Evolutionary conservation across 2,329 filamentous ascomycete genomes (phyloP).

Genomic region (Arthrinium puccinioides): DNA sequence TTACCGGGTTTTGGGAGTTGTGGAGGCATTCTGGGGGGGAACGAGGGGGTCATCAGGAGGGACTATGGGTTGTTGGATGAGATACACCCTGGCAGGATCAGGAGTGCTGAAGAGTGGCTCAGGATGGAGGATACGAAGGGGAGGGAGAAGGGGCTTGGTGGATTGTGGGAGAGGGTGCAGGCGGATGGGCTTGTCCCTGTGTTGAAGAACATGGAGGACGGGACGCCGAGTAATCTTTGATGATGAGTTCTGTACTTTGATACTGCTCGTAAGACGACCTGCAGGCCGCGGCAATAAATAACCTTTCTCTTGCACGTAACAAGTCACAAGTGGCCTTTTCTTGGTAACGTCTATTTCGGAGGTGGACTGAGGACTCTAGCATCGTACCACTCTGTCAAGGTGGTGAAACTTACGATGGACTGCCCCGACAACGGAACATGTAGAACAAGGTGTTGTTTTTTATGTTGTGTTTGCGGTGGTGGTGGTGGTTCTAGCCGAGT

Average conservation of each 20-base stretch:
- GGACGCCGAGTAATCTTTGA: background rate
- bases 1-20: constrained; percentile 42
- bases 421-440: too few species aligned
- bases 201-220: constrained; percentile 15
- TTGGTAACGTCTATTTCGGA: too few species aligned
- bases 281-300: too few species aligned
- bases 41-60: constrained; percentile 32
- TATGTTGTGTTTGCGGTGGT: too few species aligned
- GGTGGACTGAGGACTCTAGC: too few species aligned
- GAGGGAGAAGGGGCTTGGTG: constrained; percentile 14
- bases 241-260: background rate
- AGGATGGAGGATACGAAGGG: constrained; percentile 27
- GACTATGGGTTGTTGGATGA: constrained; percentile 43
- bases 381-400: too few species aligned
- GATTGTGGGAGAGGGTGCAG: constrained; percentile 24
- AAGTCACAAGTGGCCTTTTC: too few species aligned
- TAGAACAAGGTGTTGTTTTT: too few species aligned
- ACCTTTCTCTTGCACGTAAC: too few species aligned
- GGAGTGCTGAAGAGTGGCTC: constrained; percentile 42
- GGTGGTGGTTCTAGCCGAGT: too few species aligned
- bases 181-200: constrained; percentile 11
- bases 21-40: constrained; percentile 32
- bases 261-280: too few species aligned
- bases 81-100: constrained; percentile 42
- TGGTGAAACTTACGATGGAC: too few species aligned